Evolutionary conservation across 2,329 filamentous ascomycete genomes (phyloP), one percentile per base, ranked within the genome.

Genomic region (Phialophora tarda): DNA sequence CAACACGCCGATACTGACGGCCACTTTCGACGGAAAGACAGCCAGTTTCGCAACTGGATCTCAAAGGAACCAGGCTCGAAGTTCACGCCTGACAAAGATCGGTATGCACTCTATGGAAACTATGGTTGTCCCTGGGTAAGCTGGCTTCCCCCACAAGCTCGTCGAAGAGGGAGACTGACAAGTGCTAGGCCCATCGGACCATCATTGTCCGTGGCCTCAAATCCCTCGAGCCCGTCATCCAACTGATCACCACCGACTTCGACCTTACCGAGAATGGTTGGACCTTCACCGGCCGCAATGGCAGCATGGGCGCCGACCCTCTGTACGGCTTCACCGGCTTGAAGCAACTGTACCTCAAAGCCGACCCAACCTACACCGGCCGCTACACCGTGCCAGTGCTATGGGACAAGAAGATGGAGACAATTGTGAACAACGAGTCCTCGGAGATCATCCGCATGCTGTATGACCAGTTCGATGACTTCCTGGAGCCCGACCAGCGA

Each of bases 381-480:
- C 85, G 92, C 14, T 94, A 91, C 77, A 96, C 92, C 0, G 92
- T 96, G 6, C 92, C 92, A 0, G 88, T 91, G 26, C 82, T 96
- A 59, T 96, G 90, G 80, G 92, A 96, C 79, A 92, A 87, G 80
- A 88, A 90, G 81, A 80, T 82, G 62, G 85, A 88, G 74, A 86
- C 83, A 8, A 93, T 96, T 73, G 91, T 96, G 69, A 94, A 85
- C 83, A 96, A 96, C 73, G 92, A 96, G 83, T 92, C 89, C 77
- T 89, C 87, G 71, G 92, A 96, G 81, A 95, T 96, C 76, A 87
- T 96, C 73, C 87, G 92, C 72, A 95, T 96, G 89, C 81, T 96
- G 62, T 90, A 89, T 73, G 83, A 82, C 23, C 89, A 86, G 75
- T 97, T 97, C 74, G 88, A 97, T 74, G 83, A 85, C 59, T 76